Conservation (phyloP, 2,329 filamentous ascomycete species). For the Hymenotorrendiella dingleyae region DNA sequence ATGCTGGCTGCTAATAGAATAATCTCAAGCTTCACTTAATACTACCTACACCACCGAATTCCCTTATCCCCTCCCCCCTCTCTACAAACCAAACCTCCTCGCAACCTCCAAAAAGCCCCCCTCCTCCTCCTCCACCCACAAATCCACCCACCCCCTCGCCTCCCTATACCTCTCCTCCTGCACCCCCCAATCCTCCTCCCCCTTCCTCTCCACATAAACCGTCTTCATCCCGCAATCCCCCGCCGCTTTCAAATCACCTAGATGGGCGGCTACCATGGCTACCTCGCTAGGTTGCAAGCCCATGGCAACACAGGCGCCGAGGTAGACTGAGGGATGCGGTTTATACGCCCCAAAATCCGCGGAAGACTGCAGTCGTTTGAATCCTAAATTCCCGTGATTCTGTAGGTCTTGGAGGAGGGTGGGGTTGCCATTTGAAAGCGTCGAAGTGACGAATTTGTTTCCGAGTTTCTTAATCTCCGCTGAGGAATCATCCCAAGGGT, state of each 20-base stretch:
- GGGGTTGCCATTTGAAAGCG: slow-evolving; percentile 70
- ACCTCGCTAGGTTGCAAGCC: slow-evolving; percentile 52
- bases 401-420: slow-evolving; percentile 61
- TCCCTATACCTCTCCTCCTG: slow-evolving; percentile 46
- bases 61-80: too few species aligned
- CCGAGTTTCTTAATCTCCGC: slow-evolving; percentile 50
- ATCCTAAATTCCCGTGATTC: slow-evolving; percentile 52
- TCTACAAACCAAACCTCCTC: slow-evolving; percentile 39
- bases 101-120: slow-evolving; percentile 49
- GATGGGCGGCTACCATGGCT: slow-evolving; percentile 72
- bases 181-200: slow-evolving; percentile 57
- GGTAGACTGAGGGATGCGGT: slow-evolving; percentile 61
- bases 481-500: slow-evolving; percentile 61
- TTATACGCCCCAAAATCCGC: slow-evolving; percentile 73
- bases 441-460: slow-evolving; percentile 51
- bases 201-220: slow-evolving; percentile 64
- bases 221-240: slow-evolving; percentile 59
- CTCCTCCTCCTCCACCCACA: slow-evolving; percentile 48
- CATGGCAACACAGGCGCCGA: slow-evolving; percentile 57
- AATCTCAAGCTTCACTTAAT: too few species aligned
- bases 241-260: slow-evolving; percentile 63
- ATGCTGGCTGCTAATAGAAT: too few species aligned
- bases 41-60: too few species aligned
- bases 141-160: slow-evolving; percentile 57
- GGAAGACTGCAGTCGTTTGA: slow-evolving; percentile 56